A percentile compares a stretch with the other conserved stretches of the same genome.
Conservation (phyloP, 805 yeast genomes). For the Myxozyma neotropica region DNA sequence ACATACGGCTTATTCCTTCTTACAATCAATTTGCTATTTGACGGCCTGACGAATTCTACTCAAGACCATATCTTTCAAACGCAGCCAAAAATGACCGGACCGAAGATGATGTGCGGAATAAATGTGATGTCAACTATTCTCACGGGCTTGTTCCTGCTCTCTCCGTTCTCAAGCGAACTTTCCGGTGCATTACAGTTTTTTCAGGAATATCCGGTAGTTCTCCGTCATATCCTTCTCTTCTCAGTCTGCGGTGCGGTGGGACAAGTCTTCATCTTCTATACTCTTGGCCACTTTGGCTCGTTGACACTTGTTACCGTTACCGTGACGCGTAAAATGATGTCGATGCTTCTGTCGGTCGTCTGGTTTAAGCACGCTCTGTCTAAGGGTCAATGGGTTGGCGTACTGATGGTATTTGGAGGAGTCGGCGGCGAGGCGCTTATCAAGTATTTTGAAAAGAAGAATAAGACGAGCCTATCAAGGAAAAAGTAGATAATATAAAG, state of each 20-base stretch:
- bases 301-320: constrained; percentile 87
- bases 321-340: constrained; percentile 93
- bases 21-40: constrained; percentile 67
- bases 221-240: constrained; percentile 63
- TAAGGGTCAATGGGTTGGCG: constrained; percentile 74
- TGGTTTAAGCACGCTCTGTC: constrained; percentile 79
- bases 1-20: constrained; percentile 64
- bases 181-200: constrained; percentile 55
- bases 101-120: constrained; percentile 79
- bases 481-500: neutral
- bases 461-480: neutral
- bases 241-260: constrained; percentile 86
- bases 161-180: constrained; percentile 54
- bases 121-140: constrained; percentile 51
- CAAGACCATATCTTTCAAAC: constrained; percentile 79
- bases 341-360: constrained; percentile 87
- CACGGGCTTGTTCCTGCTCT: constrained; percentile 45
- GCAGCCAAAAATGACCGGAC: constrained; percentile 65
- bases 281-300: constrained; percentile 83
- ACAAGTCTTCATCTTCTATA: constrained; percentile 87
- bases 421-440: constrained; percentile 72
- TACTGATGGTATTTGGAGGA: constrained; percentile 78
- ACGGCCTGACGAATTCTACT: constrained; percentile 90
- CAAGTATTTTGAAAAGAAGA: constrained; percentile 25
- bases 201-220: constrained; percentile 53